Percentiles rank a stretch among this genome's conserved stretches.
Evolutionary conservation across 78 protist genomes (phyloP).

Genomic region (Dictyostelium capitatum): DNA sequence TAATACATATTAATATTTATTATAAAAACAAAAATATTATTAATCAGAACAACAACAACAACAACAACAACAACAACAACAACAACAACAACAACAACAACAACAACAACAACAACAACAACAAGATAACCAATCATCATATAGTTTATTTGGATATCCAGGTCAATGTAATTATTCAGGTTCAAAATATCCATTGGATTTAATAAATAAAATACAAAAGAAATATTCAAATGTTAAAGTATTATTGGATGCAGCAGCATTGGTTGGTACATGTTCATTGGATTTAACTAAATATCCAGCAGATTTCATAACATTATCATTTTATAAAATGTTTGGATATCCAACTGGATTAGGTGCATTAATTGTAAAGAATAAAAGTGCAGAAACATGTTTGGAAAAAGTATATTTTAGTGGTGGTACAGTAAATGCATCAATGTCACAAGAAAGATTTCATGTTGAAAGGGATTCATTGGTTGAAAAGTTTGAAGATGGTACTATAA

Average conservation of each 20-base stretch:
- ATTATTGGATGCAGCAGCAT: slow-evolving; percentile 89
- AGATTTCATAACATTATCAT: slow-evolving; percentile 91
- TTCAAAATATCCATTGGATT: slow-evolving; percentile 47
- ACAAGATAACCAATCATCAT: not conserved
- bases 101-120: not conserved
- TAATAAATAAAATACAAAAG: slow-evolving; percentile 31
- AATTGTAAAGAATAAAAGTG: slow-evolving; percentile 79
- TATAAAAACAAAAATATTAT: too few species aligned
- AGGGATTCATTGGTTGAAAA: slow-evolving; percentile 9
- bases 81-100: not conserved
- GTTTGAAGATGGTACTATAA: slow-evolving; percentile 78
- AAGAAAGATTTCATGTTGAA: slow-evolving; percentile 40
- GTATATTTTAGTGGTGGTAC: slow-evolving; percentile 93
- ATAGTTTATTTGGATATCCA: slow-evolving; percentile 74
- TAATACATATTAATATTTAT: too few species aligned
- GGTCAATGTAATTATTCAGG: slow-evolving; percentile 83
- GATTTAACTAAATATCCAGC: slow-evolving; percentile 75
- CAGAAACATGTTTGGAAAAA: not conserved
- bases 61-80: not conserved
- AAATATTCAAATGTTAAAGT: slow-evolving; percentile 28
- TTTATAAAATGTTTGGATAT: slow-evolving; percentile 96
- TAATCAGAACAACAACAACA: not conserved
- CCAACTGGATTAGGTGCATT: slow-evolving; percentile 97
- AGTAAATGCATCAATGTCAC: slow-evolving; percentile 79
- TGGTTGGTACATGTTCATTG: slow-evolving; percentile 77